Conservation (phyloP, 345 rosid genomes). For the Geranium brycei region DNA sequence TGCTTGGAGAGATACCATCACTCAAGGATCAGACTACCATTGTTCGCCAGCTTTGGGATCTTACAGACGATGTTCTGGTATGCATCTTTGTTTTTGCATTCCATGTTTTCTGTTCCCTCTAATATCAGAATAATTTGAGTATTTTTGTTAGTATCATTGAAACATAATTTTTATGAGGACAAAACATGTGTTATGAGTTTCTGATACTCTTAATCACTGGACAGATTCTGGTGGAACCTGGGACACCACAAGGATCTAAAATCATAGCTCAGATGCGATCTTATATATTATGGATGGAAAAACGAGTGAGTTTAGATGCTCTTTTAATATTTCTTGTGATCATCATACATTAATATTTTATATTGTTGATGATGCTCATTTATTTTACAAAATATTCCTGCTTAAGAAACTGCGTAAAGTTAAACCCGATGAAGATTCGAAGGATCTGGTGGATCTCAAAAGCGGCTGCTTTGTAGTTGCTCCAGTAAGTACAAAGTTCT, state of each 20-base stretch:
- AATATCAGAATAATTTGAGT: no score
- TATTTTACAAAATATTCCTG: neutral
- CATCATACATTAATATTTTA: neutral
- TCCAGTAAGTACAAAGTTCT: conserved; percentile 48
- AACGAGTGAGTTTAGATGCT: conserved; percentile 37
- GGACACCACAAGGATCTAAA: conserved; percentile 85
- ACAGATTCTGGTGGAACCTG: conserved; percentile 89
- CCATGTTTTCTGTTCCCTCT: neutral
- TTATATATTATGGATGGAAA: conserved; percentile 94
- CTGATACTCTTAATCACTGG: conserved; percentile 1
- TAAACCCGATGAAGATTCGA: conserved; percentile 25
- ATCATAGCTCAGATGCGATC: conserved; percentile 92
- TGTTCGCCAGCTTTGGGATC: conserved; percentile 96
- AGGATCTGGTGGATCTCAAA: conserved; percentile 47
- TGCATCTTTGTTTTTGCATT: neutral
- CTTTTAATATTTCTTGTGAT: neutral
- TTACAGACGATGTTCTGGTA: conserved; percentile 88
- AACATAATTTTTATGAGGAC: no score
- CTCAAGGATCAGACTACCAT: conserved; percentile 67
- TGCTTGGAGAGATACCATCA: conserved; percentile 94
- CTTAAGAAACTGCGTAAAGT: conserved; percentile 51
- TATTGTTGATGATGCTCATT: no score
- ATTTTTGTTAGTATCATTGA: neutral
- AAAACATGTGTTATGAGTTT: neutral
- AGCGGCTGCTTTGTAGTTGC: conserved; percentile 75